Evolutionary conservation across 2,329 filamentous ascomycete species (phyloP).

Genomic region (Sclerotinia glacialis): DNA sequence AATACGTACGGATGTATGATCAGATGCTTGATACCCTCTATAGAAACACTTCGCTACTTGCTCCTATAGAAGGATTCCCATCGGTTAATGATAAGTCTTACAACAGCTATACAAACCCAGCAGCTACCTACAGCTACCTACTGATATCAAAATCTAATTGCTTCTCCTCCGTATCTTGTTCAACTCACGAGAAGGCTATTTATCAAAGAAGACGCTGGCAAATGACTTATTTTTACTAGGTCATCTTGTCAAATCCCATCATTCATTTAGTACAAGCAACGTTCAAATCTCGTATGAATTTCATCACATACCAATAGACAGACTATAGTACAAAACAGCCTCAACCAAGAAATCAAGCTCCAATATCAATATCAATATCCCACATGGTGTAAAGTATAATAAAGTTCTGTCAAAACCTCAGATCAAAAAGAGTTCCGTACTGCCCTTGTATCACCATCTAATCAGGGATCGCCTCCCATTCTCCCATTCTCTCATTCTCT

Average conservation of each 20-base stretch:
- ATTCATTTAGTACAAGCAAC: no score
- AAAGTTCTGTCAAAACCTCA: background rate
- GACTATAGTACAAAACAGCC: background rate
- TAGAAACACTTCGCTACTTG: no score
- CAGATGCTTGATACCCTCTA: no score
- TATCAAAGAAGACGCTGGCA: background rate
- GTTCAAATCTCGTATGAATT: background rate
- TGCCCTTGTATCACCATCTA: background rate
- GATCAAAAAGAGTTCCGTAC: background rate
- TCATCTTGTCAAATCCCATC: background rate
- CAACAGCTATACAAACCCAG: no score
- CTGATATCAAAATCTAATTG: no score
- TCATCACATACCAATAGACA: background rate
- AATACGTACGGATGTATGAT: no score
- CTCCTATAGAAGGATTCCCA: no score
- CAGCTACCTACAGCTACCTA: no score
- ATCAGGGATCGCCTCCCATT: background rate
- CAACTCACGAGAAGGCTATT: no score
- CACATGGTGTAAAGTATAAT: slow-evolving; percentile 13
- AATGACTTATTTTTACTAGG: background rate
- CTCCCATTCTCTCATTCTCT: background rate
- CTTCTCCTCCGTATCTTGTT: no score
- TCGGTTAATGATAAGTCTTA: no score
- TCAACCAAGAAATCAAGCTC: background rate
- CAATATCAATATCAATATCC: slow-evolving; percentile 11